These are phyloP conservation scores for Skeletonema costatum DNA, from an alignment of 108 stramenopile species.

Conservation along the genomic window DNA sequence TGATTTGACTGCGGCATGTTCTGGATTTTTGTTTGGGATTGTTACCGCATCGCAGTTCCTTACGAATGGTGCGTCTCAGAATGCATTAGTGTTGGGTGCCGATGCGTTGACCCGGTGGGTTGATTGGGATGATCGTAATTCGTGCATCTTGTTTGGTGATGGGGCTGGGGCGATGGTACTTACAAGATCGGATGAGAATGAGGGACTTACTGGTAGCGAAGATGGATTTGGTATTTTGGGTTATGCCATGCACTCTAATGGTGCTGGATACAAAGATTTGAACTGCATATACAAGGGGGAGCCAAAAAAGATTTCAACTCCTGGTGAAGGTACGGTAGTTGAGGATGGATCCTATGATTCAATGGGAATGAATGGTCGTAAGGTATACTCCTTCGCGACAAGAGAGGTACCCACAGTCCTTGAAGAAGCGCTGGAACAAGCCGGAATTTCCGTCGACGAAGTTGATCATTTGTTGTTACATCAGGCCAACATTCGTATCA, in stretches of 20 bases:
- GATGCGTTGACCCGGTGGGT: constrained; percentile 94
- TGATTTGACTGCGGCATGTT: constrained; percentile 96
- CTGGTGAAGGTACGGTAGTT: constrained; percentile 67
- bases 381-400: constrained; percentile 97
- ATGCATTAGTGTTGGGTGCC: constrained; percentile 89
- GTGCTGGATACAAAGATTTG: constrained; percentile 81
- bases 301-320: constrained; percentile 70
- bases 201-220: constrained; percentile 21
- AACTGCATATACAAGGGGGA: constrained; percentile 78
- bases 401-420: constrained; percentile 92
- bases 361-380: constrained; percentile 92
- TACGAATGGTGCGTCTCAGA: constrained; percentile 59
- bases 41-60: constrained; percentile 94
- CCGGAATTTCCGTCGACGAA: constrained; percentile 87
- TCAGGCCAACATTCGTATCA: constrained; percentile 98
- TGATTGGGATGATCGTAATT: constrained; percentile 96
- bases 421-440: constrained; percentile 86
- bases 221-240: constrained; percentile 81
- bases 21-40: constrained; percentile 92
- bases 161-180: constrained; percentile 97
- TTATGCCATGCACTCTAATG: constrained; percentile 93
- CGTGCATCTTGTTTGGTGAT: constrained; percentile 97
- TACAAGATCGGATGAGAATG: constrained; percentile 32
- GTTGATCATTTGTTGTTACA: constrained; percentile 94
- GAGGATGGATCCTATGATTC: constrained; percentile 76